Conservation (phyloP, 2,329 filamentous ascomycete species). For the Aureobasidium lini region DNA sequence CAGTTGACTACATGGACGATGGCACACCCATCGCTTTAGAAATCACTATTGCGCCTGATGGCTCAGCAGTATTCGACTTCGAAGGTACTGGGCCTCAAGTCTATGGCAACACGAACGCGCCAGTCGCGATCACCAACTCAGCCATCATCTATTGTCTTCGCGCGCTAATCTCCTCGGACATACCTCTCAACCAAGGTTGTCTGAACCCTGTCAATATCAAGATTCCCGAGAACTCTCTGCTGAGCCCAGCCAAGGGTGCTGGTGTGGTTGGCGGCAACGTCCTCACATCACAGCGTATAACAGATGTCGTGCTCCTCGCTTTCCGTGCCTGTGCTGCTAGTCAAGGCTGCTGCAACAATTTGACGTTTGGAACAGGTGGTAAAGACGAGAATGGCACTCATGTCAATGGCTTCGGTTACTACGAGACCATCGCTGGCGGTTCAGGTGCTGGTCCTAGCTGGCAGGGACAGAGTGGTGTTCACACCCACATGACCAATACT, state of each 20-base stretch:
- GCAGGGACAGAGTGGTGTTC: conserved; percentile 62
- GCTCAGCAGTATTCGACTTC: conserved; percentile 13
- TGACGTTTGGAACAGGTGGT: conserved; percentile 70
- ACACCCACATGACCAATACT: conserved; percentile 75
- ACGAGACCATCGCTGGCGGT: conserved; percentile 71
- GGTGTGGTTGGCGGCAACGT: conserved; percentile 75
- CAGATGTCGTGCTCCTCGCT: conserved; percentile 68
- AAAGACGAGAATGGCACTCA: conserved; percentile 46
- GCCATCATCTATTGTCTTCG: conserved; percentile 53
- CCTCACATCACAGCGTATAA: conserved; percentile 65
- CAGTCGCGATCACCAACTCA: conserved; percentile 67
- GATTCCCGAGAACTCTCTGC: conserved; percentile 61
- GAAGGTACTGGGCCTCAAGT: conserved; percentile 13
- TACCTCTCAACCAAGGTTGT: conserved; percentile 75
- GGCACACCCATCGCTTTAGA: conserved; percentile 11
- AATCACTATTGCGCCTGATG: conserved; percentile 8
- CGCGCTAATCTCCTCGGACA: conserved; percentile 47
- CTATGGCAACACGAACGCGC: conserved; percentile 49
- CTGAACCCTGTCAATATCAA: conserved; percentile 64
- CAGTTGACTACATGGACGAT: conserved; percentile 14
- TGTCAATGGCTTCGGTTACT: conserved; percentile 67
- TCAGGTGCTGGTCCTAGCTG: conserved; percentile 63
- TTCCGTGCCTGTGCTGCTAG: conserved; percentile 67
- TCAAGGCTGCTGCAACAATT: conserved; percentile 71
- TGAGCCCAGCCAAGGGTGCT: conserved; percentile 63